Conservation (phyloP, 2,329 filamentous ascomycete genomes). For the Mariannaea sp. region DNA sequence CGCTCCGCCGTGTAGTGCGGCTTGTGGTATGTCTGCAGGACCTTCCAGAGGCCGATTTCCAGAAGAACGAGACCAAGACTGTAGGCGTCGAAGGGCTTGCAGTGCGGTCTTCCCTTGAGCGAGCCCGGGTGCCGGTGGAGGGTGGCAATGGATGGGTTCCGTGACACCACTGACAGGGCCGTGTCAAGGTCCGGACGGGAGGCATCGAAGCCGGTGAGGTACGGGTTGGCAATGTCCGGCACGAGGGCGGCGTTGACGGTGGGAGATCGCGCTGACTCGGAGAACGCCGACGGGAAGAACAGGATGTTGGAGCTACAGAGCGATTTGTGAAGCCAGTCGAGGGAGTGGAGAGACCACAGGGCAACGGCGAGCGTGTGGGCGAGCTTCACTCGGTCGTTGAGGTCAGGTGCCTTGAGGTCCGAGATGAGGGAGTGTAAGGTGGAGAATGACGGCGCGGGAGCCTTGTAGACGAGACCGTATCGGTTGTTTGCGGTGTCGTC, state of each 20-base stretch:
- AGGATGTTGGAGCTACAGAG: conserved; percentile 58
- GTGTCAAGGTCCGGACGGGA: conserved; percentile 56
- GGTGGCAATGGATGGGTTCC: conserved; percentile 49
- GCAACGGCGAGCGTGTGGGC: conserved; percentile 50
- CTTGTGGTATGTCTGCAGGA: conserved; percentile 48
- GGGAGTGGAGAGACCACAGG: conserved; percentile 56
- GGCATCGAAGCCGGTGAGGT: conserved; percentile 60
- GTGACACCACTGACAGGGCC: conserved; percentile 53
- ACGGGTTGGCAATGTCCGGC: conserved; percentile 49
- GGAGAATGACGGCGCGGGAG: conserved; percentile 44
- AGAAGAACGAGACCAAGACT: conserved; percentile 56
- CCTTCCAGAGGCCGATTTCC: conserved; percentile 56
- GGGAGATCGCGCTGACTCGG: conserved; percentile 38
- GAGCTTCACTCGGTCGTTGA: conserved; percentile 49
- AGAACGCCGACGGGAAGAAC: conserved; percentile 55
- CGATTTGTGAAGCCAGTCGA: conserved; percentile 63
- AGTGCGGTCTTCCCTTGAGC: conserved; percentile 48
- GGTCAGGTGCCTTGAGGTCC: conserved; percentile 50
- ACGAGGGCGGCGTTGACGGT: conserved; percentile 44
- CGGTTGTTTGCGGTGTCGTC: conserved; percentile 46
- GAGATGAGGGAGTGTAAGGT: conserved; percentile 48
- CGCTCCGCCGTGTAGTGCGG: conserved; percentile 48
- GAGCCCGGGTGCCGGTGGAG: conserved; percentile 54
- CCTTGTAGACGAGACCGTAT: conserved; percentile 52
- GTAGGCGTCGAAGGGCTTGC: conserved; percentile 59